These are phyloP conservation scores for Solanum rostratum DNA, from an alignment of 257 asterid genomes.

Conservation along the genomic window DNA sequence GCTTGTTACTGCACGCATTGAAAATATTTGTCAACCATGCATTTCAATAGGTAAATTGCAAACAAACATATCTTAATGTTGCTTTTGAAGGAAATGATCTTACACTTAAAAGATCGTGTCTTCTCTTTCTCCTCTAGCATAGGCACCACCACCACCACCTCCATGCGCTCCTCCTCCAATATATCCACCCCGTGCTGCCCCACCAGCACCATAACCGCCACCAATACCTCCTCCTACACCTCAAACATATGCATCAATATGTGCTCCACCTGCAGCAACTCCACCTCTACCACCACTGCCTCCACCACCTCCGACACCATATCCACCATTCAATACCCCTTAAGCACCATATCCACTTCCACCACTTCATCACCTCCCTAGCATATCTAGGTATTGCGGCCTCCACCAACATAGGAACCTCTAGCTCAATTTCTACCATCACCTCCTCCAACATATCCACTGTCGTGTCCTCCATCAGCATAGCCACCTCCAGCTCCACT, in stretches of 20 bases:
- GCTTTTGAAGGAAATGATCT: neutral
- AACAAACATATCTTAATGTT: neutral
- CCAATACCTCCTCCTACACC: slow-evolving; percentile 25
- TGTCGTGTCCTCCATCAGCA: slow-evolving; percentile 2
- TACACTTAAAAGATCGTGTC: neutral
- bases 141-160: slow-evolving; percentile 4
- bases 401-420: too few relatives aligned
- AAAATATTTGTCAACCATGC: neutral
- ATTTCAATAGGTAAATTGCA: neutral
- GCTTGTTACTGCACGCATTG: neutral
- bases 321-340: slow-evolving; percentile 6
- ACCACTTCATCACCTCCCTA: slow-evolving; percentile 18
- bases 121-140: slow-evolving; percentile 9
- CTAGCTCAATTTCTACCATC: too few relatives aligned
- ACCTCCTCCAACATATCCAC: slow-evolving; percentile 11
- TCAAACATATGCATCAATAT: slow-evolving; percentile 1
- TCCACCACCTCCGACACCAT: slow-evolving; percentile 27
- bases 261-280: slow-evolving; percentile 7
- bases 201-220: slow-evolving; percentile 14
- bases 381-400: too few relatives aligned
- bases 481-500: slow-evolving; percentile 11
- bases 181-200: slow-evolving; percentile 1
- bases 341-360: slow-evolving; percentile 15
- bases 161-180: slow-evolving; percentile 4
- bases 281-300: slow-evolving; percentile 6